Conservation (phyloP, 2,329 filamentous ascomycete species). For the Metarhizium anisopliae region DNA sequence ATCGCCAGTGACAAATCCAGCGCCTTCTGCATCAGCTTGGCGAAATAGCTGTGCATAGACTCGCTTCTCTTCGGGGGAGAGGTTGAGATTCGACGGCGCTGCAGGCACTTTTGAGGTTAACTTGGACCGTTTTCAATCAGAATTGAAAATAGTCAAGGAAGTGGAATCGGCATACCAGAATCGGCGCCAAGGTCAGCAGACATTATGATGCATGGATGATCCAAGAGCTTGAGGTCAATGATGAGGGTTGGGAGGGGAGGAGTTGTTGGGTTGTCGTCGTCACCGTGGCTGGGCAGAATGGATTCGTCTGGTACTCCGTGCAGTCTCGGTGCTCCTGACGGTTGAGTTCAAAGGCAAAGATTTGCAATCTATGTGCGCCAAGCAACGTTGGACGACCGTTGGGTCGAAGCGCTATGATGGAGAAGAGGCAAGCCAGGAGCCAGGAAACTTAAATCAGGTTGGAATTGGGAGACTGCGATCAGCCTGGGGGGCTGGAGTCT, state of each 20-base stretch:
- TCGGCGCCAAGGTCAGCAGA: conserved; percentile 15
- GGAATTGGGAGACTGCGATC: neutral
- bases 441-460: neutral
- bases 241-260: neutral
- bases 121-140: neutral
- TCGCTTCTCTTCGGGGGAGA: conserved; percentile 86
- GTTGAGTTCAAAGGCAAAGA: neutral
- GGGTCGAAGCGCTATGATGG: neutral
- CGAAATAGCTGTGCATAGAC: conserved; percentile 89
- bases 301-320: neutral
- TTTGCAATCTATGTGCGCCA: neutral
- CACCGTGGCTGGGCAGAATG: neutral
- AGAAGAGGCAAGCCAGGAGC: neutral
- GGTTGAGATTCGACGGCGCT: conserved; percentile 69
- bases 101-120: conserved; percentile 8
- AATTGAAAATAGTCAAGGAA: neutral
- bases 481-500: neutral
- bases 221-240: neutral
- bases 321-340: neutral
- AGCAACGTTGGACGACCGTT: neutral
- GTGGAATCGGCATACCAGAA: conserved; percentile 10
- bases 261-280: conserved; percentile 2
- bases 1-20: conserved; percentile 92
- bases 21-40: conserved; percentile 82
- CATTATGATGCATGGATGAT: conserved; percentile 12